phyloP scores from a whole-genome alignment of 2,329 filamentous ascomycete genomes.

The Penicillium expansum region DNA sequence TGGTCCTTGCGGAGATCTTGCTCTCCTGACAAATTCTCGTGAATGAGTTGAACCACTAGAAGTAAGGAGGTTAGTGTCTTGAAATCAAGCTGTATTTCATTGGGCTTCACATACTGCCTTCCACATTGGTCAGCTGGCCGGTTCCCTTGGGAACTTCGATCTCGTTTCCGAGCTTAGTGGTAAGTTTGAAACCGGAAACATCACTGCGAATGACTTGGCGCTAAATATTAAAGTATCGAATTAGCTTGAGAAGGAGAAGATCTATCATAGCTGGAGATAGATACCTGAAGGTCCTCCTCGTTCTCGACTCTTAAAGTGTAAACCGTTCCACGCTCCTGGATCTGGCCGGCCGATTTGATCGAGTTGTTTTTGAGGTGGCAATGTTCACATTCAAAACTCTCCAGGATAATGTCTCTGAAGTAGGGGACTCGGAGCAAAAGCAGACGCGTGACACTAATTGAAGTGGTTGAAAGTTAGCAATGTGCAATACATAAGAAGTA shows the following conservation, averaged over 20 bases:
- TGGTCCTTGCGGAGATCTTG: slow-evolving; percentile 79
- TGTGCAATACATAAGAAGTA: neutral
- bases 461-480: neutral
- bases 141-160: slow-evolving; percentile 89
- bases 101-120: slow-evolving; percentile 54
- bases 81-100: neutral
- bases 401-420: slow-evolving; percentile 96
- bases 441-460: slow-evolving; percentile 66
- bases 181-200: slow-evolving; percentile 77
- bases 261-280: neutral
- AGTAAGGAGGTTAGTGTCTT: neutral
- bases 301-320: slow-evolving; percentile 77
- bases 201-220: slow-evolving; percentile 87
- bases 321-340: slow-evolving; percentile 82
- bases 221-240: slow-evolving; percentile 35
- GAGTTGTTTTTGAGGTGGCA: slow-evolving; percentile 90
- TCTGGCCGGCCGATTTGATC: slow-evolving; percentile 85
- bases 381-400: slow-evolving; percentile 91
- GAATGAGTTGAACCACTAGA: slow-evolving; percentile 66
- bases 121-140: slow-evolving; percentile 89
- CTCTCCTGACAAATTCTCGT: slow-evolving; percentile 75
- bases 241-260: neutral
- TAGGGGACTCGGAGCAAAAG: slow-evolving; percentile 91
- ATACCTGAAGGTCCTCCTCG: slow-evolving; percentile 61
- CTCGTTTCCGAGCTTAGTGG: slow-evolving; percentile 66